Evolutionary conservation across 1,284 basidiomycete genomes (phyloP), one percentile per base, ranked within the genome.

Genomic region (Waitea zeae): DNA sequence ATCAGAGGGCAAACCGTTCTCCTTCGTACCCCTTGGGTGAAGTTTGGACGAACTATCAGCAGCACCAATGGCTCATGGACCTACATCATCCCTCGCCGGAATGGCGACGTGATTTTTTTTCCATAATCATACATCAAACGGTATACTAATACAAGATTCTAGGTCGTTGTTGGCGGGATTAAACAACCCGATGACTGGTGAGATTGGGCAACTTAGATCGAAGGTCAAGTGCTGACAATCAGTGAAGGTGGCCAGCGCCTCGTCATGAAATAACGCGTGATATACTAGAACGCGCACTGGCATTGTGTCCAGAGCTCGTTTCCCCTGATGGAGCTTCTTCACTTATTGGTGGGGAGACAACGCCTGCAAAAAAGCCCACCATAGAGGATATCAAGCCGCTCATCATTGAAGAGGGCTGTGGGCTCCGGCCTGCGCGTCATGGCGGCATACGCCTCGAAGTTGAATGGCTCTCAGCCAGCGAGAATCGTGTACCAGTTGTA

Each of bases 81-180:
- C 26, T 87, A 84, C 51, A 61, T 78, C 39, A 79, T 87, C 43
- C 81, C 81, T 15, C 58, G 74, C 41, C 55, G 62, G 28, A 67
- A 63, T 40, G 75, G 79, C 18, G 64, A 79, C 41, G 80, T 79
- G 36, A 33, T 20, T 18, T 34, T 20, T 17, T 13, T 12, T 12
- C 40, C 11, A n/a, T 18, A n/a, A 22, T 32, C 28, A 29, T 38
- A 17, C 17, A 29, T 17, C 17, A 20, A 35, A 17, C 18, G 9
- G 26, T 22, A 13, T 19, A 20, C 24, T 13, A 20, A 36, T n/a
- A n/a, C n/a, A n/a, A n/a, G n/a, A n/a, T n/a, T n/a, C n/a, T 40
- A 76, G 63, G 67, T 81, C 5, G 57, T 81, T 19, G 53, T 83
- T 1, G 80, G 80, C 4, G 78, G 79, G 0, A 77, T 67, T 12